phyloP scores from a whole-genome alignment of 2,329 filamentous ascomycete species.

The Diaporthe longicolla region DNA sequence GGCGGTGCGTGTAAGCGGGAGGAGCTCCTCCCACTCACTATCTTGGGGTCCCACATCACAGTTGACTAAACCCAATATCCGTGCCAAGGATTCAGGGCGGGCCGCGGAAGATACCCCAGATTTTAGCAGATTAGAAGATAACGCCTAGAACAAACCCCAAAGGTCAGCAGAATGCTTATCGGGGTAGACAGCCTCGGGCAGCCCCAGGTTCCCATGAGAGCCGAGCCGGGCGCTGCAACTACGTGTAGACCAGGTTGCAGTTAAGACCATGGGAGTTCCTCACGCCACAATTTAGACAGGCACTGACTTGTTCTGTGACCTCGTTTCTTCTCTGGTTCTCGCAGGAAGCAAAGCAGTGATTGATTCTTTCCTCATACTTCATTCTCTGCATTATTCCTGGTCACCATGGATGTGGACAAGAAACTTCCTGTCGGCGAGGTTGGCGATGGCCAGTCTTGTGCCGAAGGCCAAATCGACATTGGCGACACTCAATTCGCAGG shows the following conservation, averaged over 20 bases:
- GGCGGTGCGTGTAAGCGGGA: constrained; percentile 13
- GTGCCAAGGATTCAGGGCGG: constrained; percentile 24
- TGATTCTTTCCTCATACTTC: not conserved
- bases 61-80: constrained; percentile 15
- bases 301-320: constrained; percentile 21
- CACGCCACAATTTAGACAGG: constrained; percentile 1
- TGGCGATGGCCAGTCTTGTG: constrained; percentile 38
- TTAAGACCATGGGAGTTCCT: constrained; percentile 29
- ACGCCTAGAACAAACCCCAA: constrained; percentile 14
- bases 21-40: constrained; percentile 30
- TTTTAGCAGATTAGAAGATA: constrained; percentile 25
- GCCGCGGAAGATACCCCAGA: constrained; percentile 25
- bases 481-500: constrained; percentile 7
- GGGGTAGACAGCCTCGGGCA: constrained; percentile 18
- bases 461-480: constrained; percentile 39
- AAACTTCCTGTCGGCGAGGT: constrained; percentile 25
- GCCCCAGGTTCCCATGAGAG: constrained; percentile 15
- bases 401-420: constrained; percentile 37
- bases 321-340: not conserved
- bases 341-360: not conserved
- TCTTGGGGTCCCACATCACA: constrained; percentile 26
- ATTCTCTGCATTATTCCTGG: not conserved
- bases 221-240: not conserved
- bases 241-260: constrained; percentile 7
- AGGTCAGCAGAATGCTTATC: constrained; percentile 25